phyloP scores from a whole-genome alignment of 2,329 filamentous ascomycete species.

The Botrytis medusae region DNA sequence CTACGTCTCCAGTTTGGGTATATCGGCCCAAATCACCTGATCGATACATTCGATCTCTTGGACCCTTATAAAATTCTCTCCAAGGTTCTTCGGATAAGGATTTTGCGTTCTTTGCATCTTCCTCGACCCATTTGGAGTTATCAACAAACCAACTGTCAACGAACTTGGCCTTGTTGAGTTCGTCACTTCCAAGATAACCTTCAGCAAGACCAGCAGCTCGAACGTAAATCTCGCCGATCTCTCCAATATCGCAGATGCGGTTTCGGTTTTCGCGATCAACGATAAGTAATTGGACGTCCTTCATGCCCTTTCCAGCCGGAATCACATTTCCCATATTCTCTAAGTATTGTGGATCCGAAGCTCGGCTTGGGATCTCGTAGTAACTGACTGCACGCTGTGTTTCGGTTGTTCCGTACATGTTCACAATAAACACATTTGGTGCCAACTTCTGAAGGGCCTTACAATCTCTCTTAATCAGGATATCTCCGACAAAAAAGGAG shows the following conservation, averaged over 20 bases:
- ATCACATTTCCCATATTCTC: slow-evolving; percentile 72
- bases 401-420: slow-evolving; percentile 89
- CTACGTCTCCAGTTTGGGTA: slow-evolving; percentile 65
- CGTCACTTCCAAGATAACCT: slow-evolving; percentile 57
- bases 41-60: slow-evolving; percentile 81
- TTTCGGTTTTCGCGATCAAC: slow-evolving; percentile 68
- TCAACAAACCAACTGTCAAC: slow-evolving; percentile 41
- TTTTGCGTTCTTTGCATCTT: slow-evolving; percentile 60
- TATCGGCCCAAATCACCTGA: slow-evolving; percentile 85
- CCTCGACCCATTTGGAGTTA: slow-evolving; percentile 39
- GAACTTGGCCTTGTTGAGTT: slow-evolving; percentile 39
- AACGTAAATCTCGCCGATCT: slow-evolving; percentile 82
- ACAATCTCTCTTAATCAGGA: slow-evolving; percentile 84
- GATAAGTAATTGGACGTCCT: slow-evolving; percentile 84
- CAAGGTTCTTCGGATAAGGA: slow-evolving; percentile 65
- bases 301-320: slow-evolving; percentile 82
- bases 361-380: slow-evolving; percentile 70
- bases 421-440: slow-evolving; percentile 71
- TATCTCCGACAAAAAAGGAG: slow-evolving; percentile 89
- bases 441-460: slow-evolving; percentile 72
- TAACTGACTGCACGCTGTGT: slow-evolving; percentile 80
- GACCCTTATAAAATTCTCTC: slow-evolving; percentile 75
- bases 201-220: slow-evolving; percentile 82
- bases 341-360: slow-evolving; percentile 61
- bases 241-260: slow-evolving; percentile 72